Percentiles rank a stretch among this genome's conserved stretches.
These are phyloP conservation scores for Diaporthe caulivora DNA, from an alignment of 2,329 filamentous ascomycete species.

Conservation along the genomic window DNA sequence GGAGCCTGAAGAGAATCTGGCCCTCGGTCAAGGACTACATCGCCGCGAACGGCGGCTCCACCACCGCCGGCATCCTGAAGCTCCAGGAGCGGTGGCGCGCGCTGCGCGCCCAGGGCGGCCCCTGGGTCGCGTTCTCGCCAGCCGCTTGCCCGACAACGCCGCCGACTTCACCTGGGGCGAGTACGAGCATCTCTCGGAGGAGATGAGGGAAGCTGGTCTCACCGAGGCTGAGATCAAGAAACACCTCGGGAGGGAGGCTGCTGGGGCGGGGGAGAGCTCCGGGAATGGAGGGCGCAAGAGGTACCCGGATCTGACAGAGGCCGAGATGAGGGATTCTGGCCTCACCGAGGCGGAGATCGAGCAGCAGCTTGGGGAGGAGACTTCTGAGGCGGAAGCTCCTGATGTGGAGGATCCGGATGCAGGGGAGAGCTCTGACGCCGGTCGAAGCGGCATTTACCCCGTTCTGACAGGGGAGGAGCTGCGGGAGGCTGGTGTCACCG, in stretches of 20 bases:
- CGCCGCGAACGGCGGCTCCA: background rate
- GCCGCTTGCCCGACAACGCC: too few relatives aligned
- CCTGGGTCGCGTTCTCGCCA: too few relatives aligned
- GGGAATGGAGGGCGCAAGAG: background rate
- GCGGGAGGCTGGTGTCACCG: too few relatives aligned
- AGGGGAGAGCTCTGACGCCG: background rate
- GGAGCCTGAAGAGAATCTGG: background rate
- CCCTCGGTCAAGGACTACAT: background rate
- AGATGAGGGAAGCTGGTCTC: background rate
- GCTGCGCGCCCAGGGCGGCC: background rate
- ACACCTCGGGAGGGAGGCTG: too few relatives aligned
- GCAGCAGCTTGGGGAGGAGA: too few relatives aligned
- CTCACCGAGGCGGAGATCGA: too few relatives aligned
- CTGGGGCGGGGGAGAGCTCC: too few relatives aligned
- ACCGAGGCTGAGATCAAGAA: too few relatives aligned
- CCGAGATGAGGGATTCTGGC: background rate
- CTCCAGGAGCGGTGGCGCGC: background rate
- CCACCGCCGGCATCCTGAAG: background rate
- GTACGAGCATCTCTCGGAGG: background rate
- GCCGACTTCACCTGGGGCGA: background rate
- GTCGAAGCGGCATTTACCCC: too few relatives aligned
- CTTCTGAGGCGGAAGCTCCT: too few relatives aligned
- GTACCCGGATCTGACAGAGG: background rate
- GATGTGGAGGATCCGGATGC: background rate
- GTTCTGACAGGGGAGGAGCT: too few relatives aligned